phyloP scores from a whole-genome alignment of 2,329 filamentous ascomycete genomes.

The Basipetospora chlamydospora region DNA sequence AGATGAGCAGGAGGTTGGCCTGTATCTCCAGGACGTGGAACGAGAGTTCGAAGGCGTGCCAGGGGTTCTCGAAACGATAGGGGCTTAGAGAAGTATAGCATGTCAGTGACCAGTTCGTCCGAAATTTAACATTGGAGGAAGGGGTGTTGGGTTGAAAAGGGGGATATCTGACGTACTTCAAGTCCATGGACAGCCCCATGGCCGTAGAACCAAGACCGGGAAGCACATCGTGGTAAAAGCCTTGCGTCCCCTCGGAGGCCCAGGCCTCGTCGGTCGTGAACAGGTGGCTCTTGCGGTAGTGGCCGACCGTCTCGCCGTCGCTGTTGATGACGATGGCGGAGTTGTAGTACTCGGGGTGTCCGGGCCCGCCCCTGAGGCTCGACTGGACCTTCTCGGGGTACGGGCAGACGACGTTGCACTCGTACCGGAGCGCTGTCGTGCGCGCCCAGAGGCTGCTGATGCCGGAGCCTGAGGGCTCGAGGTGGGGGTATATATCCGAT shows the following conservation, averaged over 20 bases:
- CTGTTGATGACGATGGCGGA: constrained; percentile 29
- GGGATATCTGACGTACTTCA: constrained; percentile 26
- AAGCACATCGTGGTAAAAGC: constrained; percentile 28
- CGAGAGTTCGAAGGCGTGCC: constrained; percentile 17
- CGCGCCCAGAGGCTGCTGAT: constrained; percentile 51
- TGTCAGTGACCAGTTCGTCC: too few relatives aligned
- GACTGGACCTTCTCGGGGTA: constrained; percentile 47
- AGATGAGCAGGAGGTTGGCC: constrained; percentile 51
- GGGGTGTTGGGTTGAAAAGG: background rate
- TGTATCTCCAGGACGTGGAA: constrained; percentile 39
- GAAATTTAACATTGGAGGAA: too few relatives aligned
- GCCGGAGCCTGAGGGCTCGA: constrained; percentile 47
- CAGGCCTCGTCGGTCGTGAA: constrained; percentile 48
- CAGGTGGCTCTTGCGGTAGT: constrained; percentile 39
- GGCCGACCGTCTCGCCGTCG: constrained; percentile 34
- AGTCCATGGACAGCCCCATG: constrained; percentile 43
- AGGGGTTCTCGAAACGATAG: constrained; percentile 8
- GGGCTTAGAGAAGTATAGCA: too few relatives aligned
- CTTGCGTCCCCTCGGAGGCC: constrained; percentile 37
- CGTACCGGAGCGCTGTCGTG: constrained; percentile 40
- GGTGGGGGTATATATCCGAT: constrained; percentile 43
- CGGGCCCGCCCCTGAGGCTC: constrained; percentile 1
- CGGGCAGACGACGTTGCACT: constrained; percentile 48
- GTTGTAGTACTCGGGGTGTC: constrained; percentile 25
- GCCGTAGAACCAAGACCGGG: constrained; percentile 29